Percentiles rank a stretch among this genome's conserved stretches.
phyloP scores from a whole-genome alignment of 2,329 filamentous ascomycete species.

The Neonectria punicea region DNA sequence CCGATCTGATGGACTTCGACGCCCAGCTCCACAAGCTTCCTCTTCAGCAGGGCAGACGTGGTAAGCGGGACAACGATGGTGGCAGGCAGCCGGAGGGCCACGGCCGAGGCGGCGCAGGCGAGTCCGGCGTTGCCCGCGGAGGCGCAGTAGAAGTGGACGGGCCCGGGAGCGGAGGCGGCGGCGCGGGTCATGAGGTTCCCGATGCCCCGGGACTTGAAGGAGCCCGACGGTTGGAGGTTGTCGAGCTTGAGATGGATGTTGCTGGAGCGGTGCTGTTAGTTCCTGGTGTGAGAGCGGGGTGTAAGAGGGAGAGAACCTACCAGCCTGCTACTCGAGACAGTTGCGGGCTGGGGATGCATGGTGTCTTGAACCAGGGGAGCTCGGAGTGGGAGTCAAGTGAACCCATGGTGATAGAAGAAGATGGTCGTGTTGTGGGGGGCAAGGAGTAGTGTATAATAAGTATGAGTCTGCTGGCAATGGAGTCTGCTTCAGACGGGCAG shows the following conservation, averaged over 20 bases:
- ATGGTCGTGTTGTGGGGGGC: neutral
- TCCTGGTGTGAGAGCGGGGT: constrained; percentile 13
- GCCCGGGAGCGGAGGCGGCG: constrained; percentile 45
- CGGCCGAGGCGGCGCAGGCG: constrained; percentile 79
- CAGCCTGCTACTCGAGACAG: constrained; percentile 79
- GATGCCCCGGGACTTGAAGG: constrained; percentile 85
- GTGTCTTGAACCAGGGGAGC: constrained; percentile 76
- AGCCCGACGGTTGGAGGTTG: constrained; percentile 84
- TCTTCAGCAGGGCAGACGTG: constrained; percentile 76
- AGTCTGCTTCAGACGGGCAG: neutral
- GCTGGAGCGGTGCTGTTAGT: constrained; percentile 50
- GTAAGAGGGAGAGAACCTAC: constrained; percentile 55
- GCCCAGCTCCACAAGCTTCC: constrained; percentile 75
- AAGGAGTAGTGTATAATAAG: neutral
- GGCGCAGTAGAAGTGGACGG: constrained; percentile 79
- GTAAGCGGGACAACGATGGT: constrained; percentile 79
- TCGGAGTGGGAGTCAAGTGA: constrained; percentile 52
- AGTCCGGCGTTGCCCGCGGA: constrained; percentile 88
- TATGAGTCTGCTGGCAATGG: neutral
- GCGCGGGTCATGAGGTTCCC: constrained; percentile 72
- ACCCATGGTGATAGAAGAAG: constrained; percentile 48
- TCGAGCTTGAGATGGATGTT: constrained; percentile 88
- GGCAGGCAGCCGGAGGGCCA: constrained; percentile 69
- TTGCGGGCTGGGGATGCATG: constrained; percentile 72
- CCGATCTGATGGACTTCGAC: constrained; percentile 76